phyloP scores from a whole-genome alignment of 495 filamentous ascomycete genomes.

The Cetradonia linearis region DNA sequence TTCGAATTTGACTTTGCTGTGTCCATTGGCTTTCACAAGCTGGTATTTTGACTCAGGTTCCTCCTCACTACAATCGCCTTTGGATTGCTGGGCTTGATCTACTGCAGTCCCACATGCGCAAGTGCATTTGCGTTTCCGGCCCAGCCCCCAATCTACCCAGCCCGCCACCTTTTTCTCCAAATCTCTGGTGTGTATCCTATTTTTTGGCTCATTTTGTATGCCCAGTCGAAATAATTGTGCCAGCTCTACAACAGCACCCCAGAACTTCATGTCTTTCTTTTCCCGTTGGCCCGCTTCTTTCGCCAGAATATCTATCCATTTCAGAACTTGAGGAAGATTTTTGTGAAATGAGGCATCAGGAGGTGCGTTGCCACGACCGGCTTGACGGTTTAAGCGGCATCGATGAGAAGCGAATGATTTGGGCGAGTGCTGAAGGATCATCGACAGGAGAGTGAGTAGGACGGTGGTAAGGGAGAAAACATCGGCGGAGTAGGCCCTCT shows the following conservation, averaged over 20 bases:
- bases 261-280: slow-evolving; percentile 38
- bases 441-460: slow-evolving; percentile 58
- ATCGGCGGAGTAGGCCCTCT: slow-evolving; percentile 38
- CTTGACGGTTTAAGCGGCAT: slow-evolving; percentile 54
- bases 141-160: slow-evolving; percentile 22
- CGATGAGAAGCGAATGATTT: slow-evolving; percentile 66
- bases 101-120: slow-evolving; percentile 14
- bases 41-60: slow-evolving; percentile 4
- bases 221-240: slow-evolving; percentile 19
- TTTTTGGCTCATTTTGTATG: slow-evolving; percentile 20
- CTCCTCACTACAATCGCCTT: background rate
- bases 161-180: slow-evolving; percentile 19
- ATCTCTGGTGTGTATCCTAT: slow-evolving; percentile 17
- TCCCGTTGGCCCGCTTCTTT: slow-evolving; percentile 56
- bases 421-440: slow-evolving; percentile 61
- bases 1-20: too few species aligned
- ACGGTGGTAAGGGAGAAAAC: slow-evolving; percentile 70
- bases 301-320: slow-evolving; percentile 63
- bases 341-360: slow-evolving; percentile 77
- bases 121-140: slow-evolving; percentile 6
- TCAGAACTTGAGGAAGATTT: slow-evolving; percentile 64
- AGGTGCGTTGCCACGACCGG: slow-evolving; percentile 56
- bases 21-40: background rate
- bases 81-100: background rate
- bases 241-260: slow-evolving; percentile 21